These are phyloP conservation scores for Tricholoma saponaceum DNA, from an alignment of 768 basidiomycete genomes.

Conservation along the genomic window DNA sequence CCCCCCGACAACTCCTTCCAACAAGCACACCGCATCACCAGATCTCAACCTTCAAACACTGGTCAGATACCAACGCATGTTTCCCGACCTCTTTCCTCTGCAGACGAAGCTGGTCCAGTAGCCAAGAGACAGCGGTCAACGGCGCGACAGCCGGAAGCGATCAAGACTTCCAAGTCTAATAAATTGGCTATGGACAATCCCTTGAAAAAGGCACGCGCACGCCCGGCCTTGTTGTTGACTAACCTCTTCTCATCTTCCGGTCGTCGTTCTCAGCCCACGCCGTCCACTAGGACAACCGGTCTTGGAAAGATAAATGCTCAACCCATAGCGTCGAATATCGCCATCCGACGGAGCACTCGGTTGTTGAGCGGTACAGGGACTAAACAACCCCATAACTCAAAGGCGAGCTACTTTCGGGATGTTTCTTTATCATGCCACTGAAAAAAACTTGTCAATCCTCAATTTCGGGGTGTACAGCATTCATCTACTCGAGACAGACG, in stretches of 20 bases:
- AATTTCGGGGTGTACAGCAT: constrained; percentile 18
- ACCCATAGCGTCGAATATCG: constrained; percentile 36
- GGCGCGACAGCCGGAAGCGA: constrained; percentile 46
- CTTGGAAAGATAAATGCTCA: constrained; percentile 50
- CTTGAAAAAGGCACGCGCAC: constrained; percentile 88
- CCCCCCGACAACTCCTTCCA: constrained; percentile 53
- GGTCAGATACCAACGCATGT: constrained; percentile 44
- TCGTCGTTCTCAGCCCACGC: constrained; percentile 73
- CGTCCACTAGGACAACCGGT: constrained; percentile 56
- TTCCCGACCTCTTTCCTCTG: constrained; percentile 73
- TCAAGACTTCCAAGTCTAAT: constrained; percentile 47
- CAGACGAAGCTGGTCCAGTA: constrained; percentile 77
- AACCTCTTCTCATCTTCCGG: constrained; percentile 84
- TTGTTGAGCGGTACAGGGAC: constrained; percentile 53
- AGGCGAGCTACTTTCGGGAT: constrained; percentile 37
- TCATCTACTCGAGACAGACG: constrained; percentile 53
- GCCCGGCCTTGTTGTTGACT: constrained; percentile 84
- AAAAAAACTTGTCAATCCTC: constrained; percentile 6
- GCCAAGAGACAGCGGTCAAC: constrained; percentile 72
- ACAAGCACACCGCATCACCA: constrained; percentile 43
- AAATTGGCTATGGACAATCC: constrained; percentile 66
- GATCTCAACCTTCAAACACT: constrained; percentile 35
- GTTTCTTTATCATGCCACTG: constrained; percentile 1
- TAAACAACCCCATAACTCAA: constrained; percentile 46
- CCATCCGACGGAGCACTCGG: constrained; percentile 71